phyloP scores from a whole-genome alignment of 305 asterid species.

The Solanum hybrid region DNA sequence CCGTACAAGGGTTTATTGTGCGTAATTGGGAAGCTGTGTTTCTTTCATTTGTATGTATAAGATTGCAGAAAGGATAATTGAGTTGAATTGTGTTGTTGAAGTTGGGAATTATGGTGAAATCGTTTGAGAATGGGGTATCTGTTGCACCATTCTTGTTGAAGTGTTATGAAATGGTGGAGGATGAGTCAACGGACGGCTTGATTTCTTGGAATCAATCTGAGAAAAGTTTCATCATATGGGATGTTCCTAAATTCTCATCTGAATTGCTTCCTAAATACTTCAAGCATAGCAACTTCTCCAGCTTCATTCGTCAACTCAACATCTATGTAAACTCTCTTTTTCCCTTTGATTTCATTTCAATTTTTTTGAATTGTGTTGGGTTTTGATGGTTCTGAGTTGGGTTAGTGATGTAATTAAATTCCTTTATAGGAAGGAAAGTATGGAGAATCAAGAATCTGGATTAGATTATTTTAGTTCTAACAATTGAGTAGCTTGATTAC shows the following conservation, averaged over 20 bases:
- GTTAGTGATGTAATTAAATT: neutral
- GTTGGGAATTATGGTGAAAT: slow-evolving; percentile 58
- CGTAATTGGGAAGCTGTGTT: neutral
- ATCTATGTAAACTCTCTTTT: slow-evolving; percentile 39
- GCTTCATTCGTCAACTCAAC: slow-evolving; percentile 88
- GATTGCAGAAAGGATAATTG: neutral
- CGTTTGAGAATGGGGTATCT: slow-evolving; percentile 36
- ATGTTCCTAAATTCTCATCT: slow-evolving; percentile 50
- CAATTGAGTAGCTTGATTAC: neutral
- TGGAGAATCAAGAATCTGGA: neutral
- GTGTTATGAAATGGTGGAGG: slow-evolving; percentile 81
- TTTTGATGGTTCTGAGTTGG: neutral
- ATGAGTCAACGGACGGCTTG: slow-evolving; percentile 64
- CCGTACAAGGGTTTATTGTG: neutral
- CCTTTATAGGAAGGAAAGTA: neutral
- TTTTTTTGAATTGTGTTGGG: neutral
- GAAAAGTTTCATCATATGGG: slow-evolving; percentile 72
- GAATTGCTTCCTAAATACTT: slow-evolving; percentile 75
- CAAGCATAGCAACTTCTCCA: slow-evolving; percentile 86
- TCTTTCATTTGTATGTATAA: neutral
- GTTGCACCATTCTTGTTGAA: slow-evolving; percentile 81
- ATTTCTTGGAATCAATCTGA: slow-evolving; percentile 68
- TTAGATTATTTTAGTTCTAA: neutral
- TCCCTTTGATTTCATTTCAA: neutral
- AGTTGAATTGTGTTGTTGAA: neutral